Base-by-base conservation (phyloP, 495 filamentous ascomycete genomes). In the Oidiodendron maius region DNA sequence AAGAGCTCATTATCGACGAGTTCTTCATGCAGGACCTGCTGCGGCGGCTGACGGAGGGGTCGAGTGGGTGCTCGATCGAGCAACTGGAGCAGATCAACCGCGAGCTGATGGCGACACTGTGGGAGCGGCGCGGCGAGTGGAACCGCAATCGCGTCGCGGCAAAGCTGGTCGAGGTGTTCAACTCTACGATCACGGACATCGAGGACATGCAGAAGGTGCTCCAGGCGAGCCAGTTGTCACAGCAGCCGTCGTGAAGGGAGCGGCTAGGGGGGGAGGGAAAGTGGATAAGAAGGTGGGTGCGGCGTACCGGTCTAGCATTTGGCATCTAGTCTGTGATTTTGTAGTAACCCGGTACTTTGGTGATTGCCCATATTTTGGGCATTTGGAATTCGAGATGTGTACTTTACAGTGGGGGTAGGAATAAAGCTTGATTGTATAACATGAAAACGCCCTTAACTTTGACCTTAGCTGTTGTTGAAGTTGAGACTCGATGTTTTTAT, bases 41-140 rank as follows among this genome's bases (percentile, higher is more conserved):
- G 43, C 56, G 70, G 0, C 62, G 74, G 22, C 64, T 95, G 17
- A 77, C 80, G 0, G 62, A 76, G 13, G 72, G 75, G 24, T 87
- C 86, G 6, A 84, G 83, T 35, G 90, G 90, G 0, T 90, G 81
- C 66, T 85, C 80, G 1, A 82, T 98, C 32, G 93, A 97, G 66
- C 94, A 98, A 62, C 72, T 98, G 23, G 91, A 97, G 68, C 91
- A 96, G 63, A 80, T 95, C 61, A 87, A 89, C 61, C 81, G 90
- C n/a, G 81, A 79, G 47, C 66, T 96, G 58, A 96, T 96, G 91
- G 83, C 90, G 50, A 77, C 79, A 35, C 71, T 97, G 12, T 98
- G 93, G 93, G 76, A 72, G 48, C 74, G 70, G 47, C 77, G 87
- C 34, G 74, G 77, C 44, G 82, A 94, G 56, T 91, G 83, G 76